phyloP scores from a whole-genome alignment of 768 basidiomycete genomes.

The Suillus discolor region DNA sequence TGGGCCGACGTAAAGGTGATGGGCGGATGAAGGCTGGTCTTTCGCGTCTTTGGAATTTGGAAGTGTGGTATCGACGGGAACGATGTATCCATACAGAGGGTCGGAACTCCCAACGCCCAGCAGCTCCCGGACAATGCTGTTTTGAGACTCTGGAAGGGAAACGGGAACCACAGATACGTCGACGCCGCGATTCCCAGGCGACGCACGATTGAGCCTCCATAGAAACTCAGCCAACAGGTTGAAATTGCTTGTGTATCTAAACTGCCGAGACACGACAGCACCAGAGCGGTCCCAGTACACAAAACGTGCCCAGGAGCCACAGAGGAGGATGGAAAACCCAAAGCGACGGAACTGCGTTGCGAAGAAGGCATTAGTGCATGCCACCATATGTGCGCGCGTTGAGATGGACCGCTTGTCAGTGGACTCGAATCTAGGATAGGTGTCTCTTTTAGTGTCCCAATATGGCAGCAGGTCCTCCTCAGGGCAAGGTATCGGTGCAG shows the following conservation, averaged over 20 bases:
- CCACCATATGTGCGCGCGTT: neutral
- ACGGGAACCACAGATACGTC: conserved; percentile 29
- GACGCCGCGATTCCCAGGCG: conserved; percentile 18
- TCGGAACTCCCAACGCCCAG: neutral
- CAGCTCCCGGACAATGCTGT: conserved; percentile 6
- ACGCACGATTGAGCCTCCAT: conserved; percentile 23
- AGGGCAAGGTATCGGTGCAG: neutral
- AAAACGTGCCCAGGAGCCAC: conserved; percentile 27
- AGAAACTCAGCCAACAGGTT: conserved; percentile 26
- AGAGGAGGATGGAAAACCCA: conserved; percentile 34
- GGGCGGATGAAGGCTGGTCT: neutral
- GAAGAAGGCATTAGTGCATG: neutral
- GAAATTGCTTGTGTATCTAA: conserved; percentile 24
- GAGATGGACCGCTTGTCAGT: neutral
- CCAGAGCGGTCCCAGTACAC: conserved; percentile 40
- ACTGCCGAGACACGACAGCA: conserved; percentile 24
- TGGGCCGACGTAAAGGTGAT: conserved; percentile 1
- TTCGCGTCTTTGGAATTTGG: neutral
- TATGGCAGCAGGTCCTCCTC: neutral
- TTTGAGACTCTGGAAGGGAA: conserved; percentile 8
- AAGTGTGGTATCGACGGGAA: neutral
- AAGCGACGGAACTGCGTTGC: conserved; percentile 32
- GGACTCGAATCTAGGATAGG: neutral
- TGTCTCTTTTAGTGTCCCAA: neutral
- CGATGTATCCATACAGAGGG: neutral